A percentile compares a stretch with the other conserved stretches of the same genome.
Conservation (phyloP, 1,284 basidiomycete genomes). For the Ganoderma leucocontextum region DNA sequence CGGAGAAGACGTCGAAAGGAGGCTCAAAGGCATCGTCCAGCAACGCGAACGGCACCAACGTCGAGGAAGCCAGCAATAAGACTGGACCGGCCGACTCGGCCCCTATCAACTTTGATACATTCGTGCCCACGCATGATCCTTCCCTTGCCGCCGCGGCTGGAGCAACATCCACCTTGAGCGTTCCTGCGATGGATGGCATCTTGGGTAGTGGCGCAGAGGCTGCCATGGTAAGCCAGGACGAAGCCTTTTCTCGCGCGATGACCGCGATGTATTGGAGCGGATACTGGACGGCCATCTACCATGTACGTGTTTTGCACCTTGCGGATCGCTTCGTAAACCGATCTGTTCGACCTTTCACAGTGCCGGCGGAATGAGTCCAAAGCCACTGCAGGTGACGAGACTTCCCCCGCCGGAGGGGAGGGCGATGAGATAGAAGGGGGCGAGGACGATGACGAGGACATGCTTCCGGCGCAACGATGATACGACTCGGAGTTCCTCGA, state of each 20-base stretch:
- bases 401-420: constrained; percentile 15
- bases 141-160: constrained; percentile 46
- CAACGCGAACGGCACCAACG: constrained; percentile 26
- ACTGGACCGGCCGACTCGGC: constrained; percentile 52
- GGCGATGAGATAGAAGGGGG: constrained; percentile 34
- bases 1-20: constrained; percentile 42
- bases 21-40: constrained; percentile 24
- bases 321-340: background rate
- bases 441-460: constrained; percentile 41
- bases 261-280: constrained; percentile 84
- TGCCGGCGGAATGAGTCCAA: constrained; percentile 30
- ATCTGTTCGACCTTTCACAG: constrained; percentile 6
- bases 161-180: constrained; percentile 21
- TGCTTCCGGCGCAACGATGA: constrained; percentile 40
- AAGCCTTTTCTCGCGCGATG: constrained; percentile 76
- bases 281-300: constrained; percentile 85
- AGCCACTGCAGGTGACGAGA: constrained; percentile 10
- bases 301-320: constrained; percentile 50
- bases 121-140: constrained; percentile 72
- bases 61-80: constrained; percentile 31
- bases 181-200: constrained; percentile 35
- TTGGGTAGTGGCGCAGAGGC: constrained; percentile 43
- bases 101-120: constrained; percentile 74
- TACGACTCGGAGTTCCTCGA: background rate
- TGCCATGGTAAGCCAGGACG: constrained; percentile 63